These are phyloP conservation scores for Plectosphaerella sp. DNA, from an alignment of 2,329 filamentous ascomycete species.

Conservation along the genomic window DNA sequence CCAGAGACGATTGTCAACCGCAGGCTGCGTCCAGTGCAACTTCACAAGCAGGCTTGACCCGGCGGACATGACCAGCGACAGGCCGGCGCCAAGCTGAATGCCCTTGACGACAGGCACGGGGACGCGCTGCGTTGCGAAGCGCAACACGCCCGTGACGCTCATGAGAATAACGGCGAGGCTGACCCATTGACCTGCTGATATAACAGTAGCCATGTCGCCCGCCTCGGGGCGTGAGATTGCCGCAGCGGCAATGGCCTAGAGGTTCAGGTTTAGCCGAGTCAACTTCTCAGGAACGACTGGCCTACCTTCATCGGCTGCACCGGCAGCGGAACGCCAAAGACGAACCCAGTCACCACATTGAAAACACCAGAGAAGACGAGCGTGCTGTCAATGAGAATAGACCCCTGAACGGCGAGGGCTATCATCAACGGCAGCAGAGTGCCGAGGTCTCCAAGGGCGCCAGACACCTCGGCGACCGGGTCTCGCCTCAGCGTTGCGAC, in stretches of 20 bases:
- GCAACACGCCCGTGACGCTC: constrained; percentile 73
- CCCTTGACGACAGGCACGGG: constrained; percentile 89
- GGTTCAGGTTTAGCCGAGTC: neutral
- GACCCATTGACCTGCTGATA: constrained; percentile 74
- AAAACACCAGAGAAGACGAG: constrained; percentile 84
- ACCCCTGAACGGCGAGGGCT: constrained; percentile 71
- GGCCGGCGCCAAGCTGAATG: constrained; percentile 87
- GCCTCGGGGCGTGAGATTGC: constrained; percentile 68
- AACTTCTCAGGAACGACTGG: neutral
- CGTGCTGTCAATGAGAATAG: constrained; percentile 77
- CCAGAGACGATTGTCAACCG: constrained; percentile 76
- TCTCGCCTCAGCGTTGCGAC: constrained; percentile 38
- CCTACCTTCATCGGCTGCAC: constrained; percentile 78
- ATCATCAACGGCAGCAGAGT: constrained; percentile 88
- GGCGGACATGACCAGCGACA: constrained; percentile 76
- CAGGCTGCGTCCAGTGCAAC: constrained; percentile 63
- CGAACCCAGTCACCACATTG: constrained; percentile 75
- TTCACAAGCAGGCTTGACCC: constrained; percentile 63
- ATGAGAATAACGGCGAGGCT: constrained; percentile 69
- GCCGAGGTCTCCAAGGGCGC: constrained; percentile 81
- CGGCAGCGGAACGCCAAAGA: constrained; percentile 85
- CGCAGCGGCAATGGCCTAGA: constrained; percentile 77
- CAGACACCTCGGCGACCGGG: constrained; percentile 72
- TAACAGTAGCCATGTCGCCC: constrained; percentile 52
- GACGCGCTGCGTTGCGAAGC: constrained; percentile 67